Evolutionary conservation across 2,329 filamentous ascomycete genomes (phyloP), one percentile per base, ranked within the genome.

Genomic region (Trichoderma asperellum): DNA sequence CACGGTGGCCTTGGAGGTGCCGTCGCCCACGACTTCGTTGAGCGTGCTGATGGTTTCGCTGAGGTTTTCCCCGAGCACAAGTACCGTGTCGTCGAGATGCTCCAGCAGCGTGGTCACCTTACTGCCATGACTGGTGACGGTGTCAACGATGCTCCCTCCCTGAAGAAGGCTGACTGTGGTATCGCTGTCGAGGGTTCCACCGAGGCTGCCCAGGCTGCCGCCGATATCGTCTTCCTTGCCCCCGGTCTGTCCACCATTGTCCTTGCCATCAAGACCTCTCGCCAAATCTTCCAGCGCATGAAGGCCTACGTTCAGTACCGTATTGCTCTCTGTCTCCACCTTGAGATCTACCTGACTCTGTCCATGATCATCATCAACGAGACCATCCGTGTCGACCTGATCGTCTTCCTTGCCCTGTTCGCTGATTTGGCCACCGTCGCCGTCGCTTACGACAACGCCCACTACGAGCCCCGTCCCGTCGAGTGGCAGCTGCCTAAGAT

Each of bases 221-320:
- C 94, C 77, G 94, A 97, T 82, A 97, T 97, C 76, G 93, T 97
- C 76, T 97, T 97, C 87, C 88, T 97, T 79, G 93, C 92, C 75
- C 93, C 93, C 68, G 94, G 93, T 85, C 89, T 97, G 71, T 94
- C 92, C 81, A 92, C 93, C 72, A 96, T 97, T 80, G 96, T 97
- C 76, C 93, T 96, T 79, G 93, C 93, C 71, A 87, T 97, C 75
- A 97, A 97, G 85, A 96, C 92, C 74, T 95, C 93, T 34, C 92
- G 94, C 77, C 93, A 96, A 81, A 97, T 97, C 81, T 97, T 97
- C 86, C 93, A 97, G 84, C 92, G 94, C 77, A 97, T 97, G 93
- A 96, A 97, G 83, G 92, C 93, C 70, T 97, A 97, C 84, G 92
- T 97, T 74, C 91, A 96, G 77, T 97, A 97, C 85, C 92, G 94